Evolutionary conservation across 2,329 filamentous ascomycete species (phyloP).

Genomic region (Aspergillus novofumigatus): DNA sequence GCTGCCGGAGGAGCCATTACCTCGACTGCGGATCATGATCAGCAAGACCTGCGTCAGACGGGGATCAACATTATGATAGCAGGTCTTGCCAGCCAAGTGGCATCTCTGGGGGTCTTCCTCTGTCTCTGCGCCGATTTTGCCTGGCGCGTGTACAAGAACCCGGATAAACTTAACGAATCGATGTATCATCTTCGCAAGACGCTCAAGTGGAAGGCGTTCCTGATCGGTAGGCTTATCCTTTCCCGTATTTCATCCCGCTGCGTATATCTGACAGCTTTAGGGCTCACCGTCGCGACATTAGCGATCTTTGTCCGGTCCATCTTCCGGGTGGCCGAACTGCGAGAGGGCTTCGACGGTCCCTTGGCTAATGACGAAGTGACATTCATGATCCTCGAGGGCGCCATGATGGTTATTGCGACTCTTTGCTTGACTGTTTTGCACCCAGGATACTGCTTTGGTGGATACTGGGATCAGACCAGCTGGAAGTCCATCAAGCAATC

Average conservation of each 20-base stretch:
- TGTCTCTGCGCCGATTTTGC: slow-evolving; percentile 49
- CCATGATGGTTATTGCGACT: slow-evolving; percentile 48
- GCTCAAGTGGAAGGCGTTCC: slow-evolving; percentile 24
- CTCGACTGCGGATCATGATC: slow-evolving; percentile 1
- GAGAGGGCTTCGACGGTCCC: slow-evolving; percentile 43
- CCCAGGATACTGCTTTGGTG: slow-evolving; percentile 28
- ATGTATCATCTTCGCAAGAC: slow-evolving; percentile 1
- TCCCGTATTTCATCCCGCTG: neutral
- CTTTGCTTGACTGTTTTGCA: slow-evolving; percentile 45
- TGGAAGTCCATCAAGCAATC: neutral
- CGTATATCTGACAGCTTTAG: slow-evolving; percentile 16
- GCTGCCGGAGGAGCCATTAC: slow-evolving; percentile 43
- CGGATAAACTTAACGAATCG: neutral
- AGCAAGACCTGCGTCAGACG: slow-evolving; percentile 9
- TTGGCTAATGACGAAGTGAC: slow-evolving; percentile 48
- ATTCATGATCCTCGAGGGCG: slow-evolving; percentile 51
- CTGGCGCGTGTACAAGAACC: slow-evolving; percentile 28
- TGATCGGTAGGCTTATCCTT: neutral
- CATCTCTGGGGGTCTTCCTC: slow-evolving; percentile 55
- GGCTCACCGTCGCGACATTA: slow-evolving; percentile 33
- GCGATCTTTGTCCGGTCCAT: slow-evolving; percentile 47
- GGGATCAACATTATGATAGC: slow-evolving; percentile 63
- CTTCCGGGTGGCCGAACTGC: slow-evolving; percentile 49
- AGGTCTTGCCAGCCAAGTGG: slow-evolving; percentile 58
- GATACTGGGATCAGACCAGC: neutral